A percentile compares a stretch with the other conserved stretches of the same genome.
Evolutionary conservation across 768 basidiomycete genomes (phyloP).

Genomic region (Pulveroboletus ravenelii): DNA sequence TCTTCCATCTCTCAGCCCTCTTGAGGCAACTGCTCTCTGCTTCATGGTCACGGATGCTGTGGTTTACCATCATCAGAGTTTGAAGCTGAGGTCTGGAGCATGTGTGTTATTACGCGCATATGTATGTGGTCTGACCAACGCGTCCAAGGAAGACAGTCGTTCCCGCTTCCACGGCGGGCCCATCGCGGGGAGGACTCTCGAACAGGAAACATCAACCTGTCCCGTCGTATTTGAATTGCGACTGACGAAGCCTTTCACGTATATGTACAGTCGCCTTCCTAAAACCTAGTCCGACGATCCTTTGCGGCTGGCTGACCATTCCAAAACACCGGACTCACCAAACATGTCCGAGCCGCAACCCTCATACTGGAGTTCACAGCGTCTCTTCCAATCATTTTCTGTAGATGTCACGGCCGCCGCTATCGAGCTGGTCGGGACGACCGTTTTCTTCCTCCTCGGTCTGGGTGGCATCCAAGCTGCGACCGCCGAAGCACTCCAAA

Average conservation of each 20-base stretch:
- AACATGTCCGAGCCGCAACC: constrained; percentile 10
- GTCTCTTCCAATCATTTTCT: constrained; percentile 26
- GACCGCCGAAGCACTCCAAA: constrained; percentile 31
- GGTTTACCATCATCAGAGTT: too few relatives aligned
- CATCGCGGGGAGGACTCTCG: not conserved
- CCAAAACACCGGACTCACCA: not conserved
- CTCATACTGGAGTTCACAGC: constrained; percentile 22
- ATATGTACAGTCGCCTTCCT: too few relatives aligned
- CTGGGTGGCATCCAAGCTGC: constrained; percentile 62
- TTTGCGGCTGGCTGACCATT: not conserved
- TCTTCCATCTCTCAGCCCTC: too few relatives aligned
- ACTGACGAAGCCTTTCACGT: not conserved
- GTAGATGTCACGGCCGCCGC: constrained; percentile 45
- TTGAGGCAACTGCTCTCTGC: too few relatives aligned
- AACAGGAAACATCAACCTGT: not conserved
- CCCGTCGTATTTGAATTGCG: not conserved
- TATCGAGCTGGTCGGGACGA: constrained; percentile 59
- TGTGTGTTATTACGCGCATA: too few relatives aligned
- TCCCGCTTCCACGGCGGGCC: too few relatives aligned
- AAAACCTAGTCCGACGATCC: not conserved
- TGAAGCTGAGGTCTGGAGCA: too few relatives aligned
- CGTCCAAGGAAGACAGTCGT: too few relatives aligned
- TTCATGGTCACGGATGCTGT: too few relatives aligned
- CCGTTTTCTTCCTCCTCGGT: constrained; percentile 60
- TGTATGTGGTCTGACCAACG: too few relatives aligned